These are phyloP conservation scores for Tetrapisispora nanseiensis DNA, from an alignment of 805 yeast genomes.

Conservation along the genomic window DNA sequence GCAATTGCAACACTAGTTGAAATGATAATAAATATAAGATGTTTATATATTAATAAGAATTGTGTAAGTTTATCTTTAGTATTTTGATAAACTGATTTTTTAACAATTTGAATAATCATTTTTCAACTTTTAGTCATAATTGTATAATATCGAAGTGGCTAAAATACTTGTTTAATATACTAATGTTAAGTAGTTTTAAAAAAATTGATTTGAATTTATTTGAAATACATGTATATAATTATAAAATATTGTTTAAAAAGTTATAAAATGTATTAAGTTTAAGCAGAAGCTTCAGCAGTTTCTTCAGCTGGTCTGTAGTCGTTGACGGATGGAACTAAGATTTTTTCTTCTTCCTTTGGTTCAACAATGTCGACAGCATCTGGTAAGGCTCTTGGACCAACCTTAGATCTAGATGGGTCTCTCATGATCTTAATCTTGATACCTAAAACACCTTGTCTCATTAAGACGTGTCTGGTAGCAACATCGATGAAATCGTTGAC, in stretches of 20 bases:
- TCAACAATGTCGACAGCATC: constrained; percentile 87
- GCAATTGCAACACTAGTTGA: too few relatives aligned
- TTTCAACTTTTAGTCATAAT: neutral
- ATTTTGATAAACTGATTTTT: too few relatives aligned
- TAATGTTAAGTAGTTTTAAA: neutral
- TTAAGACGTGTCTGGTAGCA: constrained; percentile 98
- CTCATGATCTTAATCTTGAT: constrained; percentile 99
- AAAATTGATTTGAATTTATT: constrained; percentile 1
- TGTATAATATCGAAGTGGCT: neutral
- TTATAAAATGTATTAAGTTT: constrained; percentile 2
- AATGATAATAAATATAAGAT: too few relatives aligned
- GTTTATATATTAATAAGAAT: too few relatives aligned
- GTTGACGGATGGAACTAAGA: constrained; percentile 74
- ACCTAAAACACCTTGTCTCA: constrained; percentile 99
- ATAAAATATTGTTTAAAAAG: neutral
- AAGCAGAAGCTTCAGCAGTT: constrained; percentile 18
- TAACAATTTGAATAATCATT: too few relatives aligned
- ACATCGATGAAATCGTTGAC: constrained; percentile 95
- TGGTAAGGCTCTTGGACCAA: constrained; percentile 88
- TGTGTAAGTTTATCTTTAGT: too few relatives aligned
- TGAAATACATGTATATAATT: constrained; percentile 1
- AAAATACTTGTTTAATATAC: neutral
- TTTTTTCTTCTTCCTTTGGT: constrained; percentile 87
- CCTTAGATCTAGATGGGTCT: constrained; percentile 83
- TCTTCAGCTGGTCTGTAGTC: constrained; percentile 42